A percentile compares a stretch with the other conserved stretches of the same genome.
Evolutionary conservation across 2,329 filamentous ascomycete genomes (phyloP).

Genomic region (Ceratocystis variospora): DNA sequence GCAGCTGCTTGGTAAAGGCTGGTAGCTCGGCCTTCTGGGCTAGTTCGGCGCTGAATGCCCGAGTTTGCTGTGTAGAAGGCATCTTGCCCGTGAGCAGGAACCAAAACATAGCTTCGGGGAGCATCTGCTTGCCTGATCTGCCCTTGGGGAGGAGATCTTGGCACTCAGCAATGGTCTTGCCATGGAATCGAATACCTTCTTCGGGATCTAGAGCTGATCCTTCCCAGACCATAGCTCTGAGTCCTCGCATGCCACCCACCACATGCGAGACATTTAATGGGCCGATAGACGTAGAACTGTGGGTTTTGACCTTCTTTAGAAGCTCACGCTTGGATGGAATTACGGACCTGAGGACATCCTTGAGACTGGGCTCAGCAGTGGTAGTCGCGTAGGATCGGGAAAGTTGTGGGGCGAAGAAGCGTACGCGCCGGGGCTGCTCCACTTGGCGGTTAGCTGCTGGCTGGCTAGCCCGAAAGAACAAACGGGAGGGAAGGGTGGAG

Average conservation of each 20-base stretch:
- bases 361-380: constrained; percentile 75
- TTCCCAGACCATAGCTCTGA: constrained; percentile 98
- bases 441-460: neutral
- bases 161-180: constrained; percentile 95
- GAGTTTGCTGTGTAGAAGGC: constrained; percentile 68
- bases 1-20: constrained; percentile 69
- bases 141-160: constrained; percentile 89
- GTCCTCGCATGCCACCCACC: constrained; percentile 89
- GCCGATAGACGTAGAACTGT: constrained; percentile 69
- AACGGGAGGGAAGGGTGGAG: no score
- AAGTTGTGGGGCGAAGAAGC: constrained; percentile 24
- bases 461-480: neutral
- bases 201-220: constrained; percentile 92
- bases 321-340: constrained; percentile 91
- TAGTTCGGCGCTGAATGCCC: constrained; percentile 68
- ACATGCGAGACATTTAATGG: constrained; percentile 91
- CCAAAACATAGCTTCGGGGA: constrained; percentile 99
- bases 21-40: constrained; percentile 77
- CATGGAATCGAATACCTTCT: constrained; percentile 96
- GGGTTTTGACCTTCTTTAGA: constrained; percentile 81
- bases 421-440: constrained; percentile 4
- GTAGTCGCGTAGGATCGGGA: constrained; percentile 54
- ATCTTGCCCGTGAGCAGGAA: constrained; percentile 86
- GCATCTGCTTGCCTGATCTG: constrained; percentile 84
- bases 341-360: constrained; percentile 65